phyloP scores from a whole-genome alignment of 2,329 filamentous ascomycete species.

The Myriosclerotinia scirpicola region DNA sequence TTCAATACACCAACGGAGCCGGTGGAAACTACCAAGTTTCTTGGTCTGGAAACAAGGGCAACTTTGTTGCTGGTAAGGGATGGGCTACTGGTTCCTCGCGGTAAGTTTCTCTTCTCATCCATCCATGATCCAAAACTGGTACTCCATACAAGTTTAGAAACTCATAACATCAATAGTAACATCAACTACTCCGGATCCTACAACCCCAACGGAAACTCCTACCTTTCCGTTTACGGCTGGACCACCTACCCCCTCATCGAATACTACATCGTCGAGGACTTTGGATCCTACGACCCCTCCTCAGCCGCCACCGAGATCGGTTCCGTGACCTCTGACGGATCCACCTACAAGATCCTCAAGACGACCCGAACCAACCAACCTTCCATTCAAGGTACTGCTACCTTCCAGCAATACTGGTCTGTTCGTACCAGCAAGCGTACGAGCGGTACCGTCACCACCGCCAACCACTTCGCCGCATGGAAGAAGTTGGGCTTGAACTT shows the following conservation, averaged over 20 bases:
- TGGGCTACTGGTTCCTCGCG: constrained; percentile 45
- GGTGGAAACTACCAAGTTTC: constrained; percentile 51
- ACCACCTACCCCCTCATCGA: constrained; percentile 37
- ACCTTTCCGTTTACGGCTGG: constrained; percentile 61
- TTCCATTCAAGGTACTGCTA: constrained; percentile 51
- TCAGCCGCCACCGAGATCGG: constrained; percentile 51
- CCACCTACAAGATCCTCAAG: constrained; percentile 50
- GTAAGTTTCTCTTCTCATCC: constrained; percentile 22
- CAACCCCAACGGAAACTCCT: constrained; percentile 46
- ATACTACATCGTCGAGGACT: constrained; percentile 57
- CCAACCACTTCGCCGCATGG: constrained; percentile 56
- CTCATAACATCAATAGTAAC: constrained; percentile 29
- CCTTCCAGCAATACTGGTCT: constrained; percentile 56
- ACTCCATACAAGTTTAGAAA: neutral
- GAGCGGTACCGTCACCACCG: constrained; percentile 51
- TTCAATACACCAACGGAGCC: constrained; percentile 55
- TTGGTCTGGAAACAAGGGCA: constrained; percentile 48
- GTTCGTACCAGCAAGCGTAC: constrained; percentile 52
- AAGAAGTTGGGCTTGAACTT: constrained; percentile 48
- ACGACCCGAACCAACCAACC: constrained; percentile 42
- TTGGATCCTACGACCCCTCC: constrained; percentile 52
- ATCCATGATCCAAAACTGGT: neutral
- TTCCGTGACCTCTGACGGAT: constrained; percentile 52
- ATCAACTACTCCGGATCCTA: constrained; percentile 47
- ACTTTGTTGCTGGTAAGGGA: constrained; percentile 53